Base-by-base conservation (phyloP, 2,329 filamentous ascomycete genomes). In the Colletotrichum phormii region DNA sequence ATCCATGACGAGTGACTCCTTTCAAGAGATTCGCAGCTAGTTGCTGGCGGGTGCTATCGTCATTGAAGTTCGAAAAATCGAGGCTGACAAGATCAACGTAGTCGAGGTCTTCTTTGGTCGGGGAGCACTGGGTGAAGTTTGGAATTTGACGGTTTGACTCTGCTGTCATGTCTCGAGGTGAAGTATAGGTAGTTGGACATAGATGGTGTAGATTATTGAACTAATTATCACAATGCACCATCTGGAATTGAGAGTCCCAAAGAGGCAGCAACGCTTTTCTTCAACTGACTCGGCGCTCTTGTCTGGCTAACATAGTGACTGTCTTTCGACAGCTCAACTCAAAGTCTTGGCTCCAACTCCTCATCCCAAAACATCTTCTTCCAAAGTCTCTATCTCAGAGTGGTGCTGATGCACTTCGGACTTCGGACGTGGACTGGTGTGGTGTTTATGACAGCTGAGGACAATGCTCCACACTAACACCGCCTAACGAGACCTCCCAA, bases 391-490 rank as follows among this genome's bases (percentile, higher is more conserved):
- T 46, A 31, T 57, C 18, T 62, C 24, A 29, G 13, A 26, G 65
- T 68, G 58, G 58, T 63, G 58, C 65, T 55, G 58, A 54, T 31
- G 33, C 58, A 63, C 22, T 55, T 24, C 18, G 22, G n/a, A 9
- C 31, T 7, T 59, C 57, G 57, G 57, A 63, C 33, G 58, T 63
- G 65, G 65, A 57, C 65, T 29, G n/a, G 15, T 15, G 42, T 51
- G 7, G 12, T 15, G 65, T 26, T 22, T 35, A 31, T 37, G 33
- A 18, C 24, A 35, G n/a, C 15, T 15, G 58, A 55, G 49, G 49
- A 68, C 65, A 15, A 26, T 63, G 58, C 65, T 57, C 65, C 65
- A 68, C 65, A 49, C 22, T 24, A 18, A 61, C 24, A n/a, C 1
- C 22, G 12, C 13, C 22, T 9, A 22, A 62, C 15, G 57, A 62